phyloP scores from a whole-genome alignment of 306 rosid species.

The Trifolium fragiferum region DNA sequence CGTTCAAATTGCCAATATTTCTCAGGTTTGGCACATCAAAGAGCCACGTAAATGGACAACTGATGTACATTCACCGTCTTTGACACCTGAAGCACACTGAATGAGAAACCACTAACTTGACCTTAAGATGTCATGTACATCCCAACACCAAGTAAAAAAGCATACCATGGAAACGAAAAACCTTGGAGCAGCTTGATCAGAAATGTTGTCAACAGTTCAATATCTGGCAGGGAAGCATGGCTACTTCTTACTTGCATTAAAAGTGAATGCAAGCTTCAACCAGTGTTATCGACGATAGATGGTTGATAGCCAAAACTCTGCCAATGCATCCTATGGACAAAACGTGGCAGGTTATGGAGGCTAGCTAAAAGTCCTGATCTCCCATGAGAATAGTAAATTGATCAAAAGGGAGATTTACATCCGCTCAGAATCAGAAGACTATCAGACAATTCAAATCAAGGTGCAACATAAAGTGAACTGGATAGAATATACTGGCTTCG shows the following conservation, averaged over 20 bases:
- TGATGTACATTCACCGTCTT: constrained; percentile 71
- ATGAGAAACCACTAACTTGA: neutral
- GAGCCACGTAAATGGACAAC: constrained; percentile 79
- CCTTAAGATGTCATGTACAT: neutral
- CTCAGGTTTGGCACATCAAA: constrained; percentile 71
- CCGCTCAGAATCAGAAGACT: constrained; percentile 20
- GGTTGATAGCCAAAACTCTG: neutral
- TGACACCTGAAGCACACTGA: constrained; percentile 59
- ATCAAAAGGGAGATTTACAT: constrained; percentile 23
- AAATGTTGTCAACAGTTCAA: neutral
- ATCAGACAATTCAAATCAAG: constrained; percentile 35
- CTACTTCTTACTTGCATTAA: constrained; percentile 5
- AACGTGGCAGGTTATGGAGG: neutral
- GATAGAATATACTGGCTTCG: constrained; percentile 34
- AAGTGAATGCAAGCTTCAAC: constrained; percentile 21
- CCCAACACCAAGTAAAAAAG: neutral
- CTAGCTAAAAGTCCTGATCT: constrained; percentile 1
- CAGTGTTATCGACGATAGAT: neutral
- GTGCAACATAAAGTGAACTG: neutral
- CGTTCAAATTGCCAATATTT: constrained; percentile 61
- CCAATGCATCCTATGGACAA: neutral
- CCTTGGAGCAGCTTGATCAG: neutral
- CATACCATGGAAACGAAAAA: neutral
- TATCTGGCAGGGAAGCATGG: constrained; percentile 12
- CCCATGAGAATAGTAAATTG: constrained; percentile 27